Conservation (phyloP, 129 eudicot species). For the Solidago caesia region DNA sequence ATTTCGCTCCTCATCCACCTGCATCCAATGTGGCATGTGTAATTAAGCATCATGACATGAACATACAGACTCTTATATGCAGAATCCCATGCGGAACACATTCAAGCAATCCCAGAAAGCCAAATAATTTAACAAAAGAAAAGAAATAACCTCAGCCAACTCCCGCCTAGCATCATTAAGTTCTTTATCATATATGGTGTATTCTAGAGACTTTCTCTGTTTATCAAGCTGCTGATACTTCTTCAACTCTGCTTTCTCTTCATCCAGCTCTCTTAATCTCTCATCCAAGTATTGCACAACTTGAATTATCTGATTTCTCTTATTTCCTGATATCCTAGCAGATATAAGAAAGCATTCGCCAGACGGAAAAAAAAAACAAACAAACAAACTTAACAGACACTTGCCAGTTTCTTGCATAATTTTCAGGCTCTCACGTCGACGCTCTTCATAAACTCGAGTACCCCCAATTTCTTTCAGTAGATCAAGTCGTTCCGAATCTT, state of each 20-base stretch:
- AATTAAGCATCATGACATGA: constrained; percentile 19
- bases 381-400: constrained; percentile 30
- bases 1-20: constrained; percentile 86
- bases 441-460: constrained; percentile 92
- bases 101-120: neutral
- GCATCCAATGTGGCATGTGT: constrained; percentile 30
- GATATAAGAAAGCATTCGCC: constrained; percentile 23
- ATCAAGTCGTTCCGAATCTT: constrained; percentile 91
- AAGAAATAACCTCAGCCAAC: constrained; percentile 53
- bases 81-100: neutral
- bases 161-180: constrained; percentile 82
- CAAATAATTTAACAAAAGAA: neutral
- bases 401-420: constrained; percentile 98
- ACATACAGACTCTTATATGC: neutral
- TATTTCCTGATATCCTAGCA: constrained; percentile 55
- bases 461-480: constrained; percentile 97
- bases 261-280: constrained; percentile 88
- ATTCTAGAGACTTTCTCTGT: constrained; percentile 90
- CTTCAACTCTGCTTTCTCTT: constrained; percentile 92
- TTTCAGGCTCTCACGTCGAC: constrained; percentile 96
- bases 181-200: constrained; percentile 88
- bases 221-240: constrained; percentile 93
- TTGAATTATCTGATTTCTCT: constrained; percentile 92
- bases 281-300: constrained; percentile 94
- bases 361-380: constrained; percentile 19